Conservation (phyloP, 306 rosid species). For the Lathyrus sativus region DNA sequence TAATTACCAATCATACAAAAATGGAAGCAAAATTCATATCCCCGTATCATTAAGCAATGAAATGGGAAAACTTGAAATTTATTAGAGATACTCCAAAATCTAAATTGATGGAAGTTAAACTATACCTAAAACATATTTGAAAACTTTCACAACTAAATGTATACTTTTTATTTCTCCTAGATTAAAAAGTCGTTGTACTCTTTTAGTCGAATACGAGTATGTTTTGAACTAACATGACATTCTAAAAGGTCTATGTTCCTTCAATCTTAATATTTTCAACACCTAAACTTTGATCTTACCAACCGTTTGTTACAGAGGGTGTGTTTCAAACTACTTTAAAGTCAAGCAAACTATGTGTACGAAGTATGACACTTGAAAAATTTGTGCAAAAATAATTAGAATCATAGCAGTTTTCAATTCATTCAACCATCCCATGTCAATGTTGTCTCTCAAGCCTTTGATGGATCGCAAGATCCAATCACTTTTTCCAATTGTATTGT, state of each 20-base stretch:
- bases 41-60: no score
- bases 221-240: no score
- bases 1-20: no score
- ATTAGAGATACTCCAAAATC: no score
- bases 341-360: conserved; percentile 43
- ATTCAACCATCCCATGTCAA: conserved; percentile 39
- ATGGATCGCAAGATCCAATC: conserved; percentile 56
- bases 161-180: no score
- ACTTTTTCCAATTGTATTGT: conserved; percentile 60
- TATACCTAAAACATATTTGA: no score
- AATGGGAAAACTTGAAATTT: no score
- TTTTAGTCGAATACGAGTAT: no score
- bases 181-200: no score
- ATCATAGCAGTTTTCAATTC: conserved; percentile 1
- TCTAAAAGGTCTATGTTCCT: conserved; percentile 33
- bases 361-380: conserved; percentile 8
- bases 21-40: no score
- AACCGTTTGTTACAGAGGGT: conserved; percentile 70
- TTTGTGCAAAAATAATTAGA: conserved; percentile 17
- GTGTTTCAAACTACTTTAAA: conserved; percentile 45
- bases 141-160: no score
- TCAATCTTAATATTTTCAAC: conserved; percentile 34
- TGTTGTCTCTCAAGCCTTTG: conserved; percentile 42
- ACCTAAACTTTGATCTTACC: conserved; percentile 59
- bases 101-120: no score